Conservation (phyloP, 768 basidiomycete species). For the Mycena kentingensis region DNA sequence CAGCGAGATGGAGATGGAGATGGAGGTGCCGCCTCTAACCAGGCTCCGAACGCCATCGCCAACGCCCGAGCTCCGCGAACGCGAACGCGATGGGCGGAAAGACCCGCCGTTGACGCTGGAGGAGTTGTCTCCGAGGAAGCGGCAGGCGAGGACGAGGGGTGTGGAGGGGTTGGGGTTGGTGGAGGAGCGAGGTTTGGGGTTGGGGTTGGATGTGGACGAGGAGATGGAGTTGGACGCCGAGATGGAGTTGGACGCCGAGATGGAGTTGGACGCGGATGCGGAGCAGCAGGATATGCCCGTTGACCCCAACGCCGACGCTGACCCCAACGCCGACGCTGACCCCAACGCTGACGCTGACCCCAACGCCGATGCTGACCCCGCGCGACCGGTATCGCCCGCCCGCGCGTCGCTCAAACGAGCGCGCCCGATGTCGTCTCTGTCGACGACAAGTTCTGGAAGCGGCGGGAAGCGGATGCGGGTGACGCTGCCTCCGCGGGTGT, state of each 20-base stretch:
- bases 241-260: not conserved
- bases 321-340: not conserved
- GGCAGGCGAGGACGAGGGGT: not conserved
- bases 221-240: not conserved
- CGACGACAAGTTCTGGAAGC: not conserved
- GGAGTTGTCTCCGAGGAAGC: constrained; percentile 50
- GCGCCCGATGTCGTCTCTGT: not conserved
- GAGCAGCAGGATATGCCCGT: not conserved
- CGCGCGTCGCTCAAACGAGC: not conserved
- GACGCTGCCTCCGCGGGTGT: not conserved
- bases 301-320: not conserved
- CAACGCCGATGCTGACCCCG: not conserved
- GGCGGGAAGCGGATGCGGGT: not conserved
- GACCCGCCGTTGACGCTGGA: constrained; percentile 44
- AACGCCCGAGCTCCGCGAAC: not conserved
- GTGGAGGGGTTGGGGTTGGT: not conserved
- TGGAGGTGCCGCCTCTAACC: constrained; percentile 23
- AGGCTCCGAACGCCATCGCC: constrained; percentile 24
- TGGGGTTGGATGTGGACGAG: not conserved
- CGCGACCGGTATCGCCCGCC: not conserved
- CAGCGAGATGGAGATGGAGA: constrained; percentile 31
- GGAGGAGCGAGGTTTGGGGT: no score
- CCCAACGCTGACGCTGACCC: not conserved
- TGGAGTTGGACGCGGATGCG: not conserved
- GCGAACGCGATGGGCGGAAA: not conserved